Conservation (phyloP, 371 early-diverging fungal genomes). For the Dentiscutata heterogama region DNA sequence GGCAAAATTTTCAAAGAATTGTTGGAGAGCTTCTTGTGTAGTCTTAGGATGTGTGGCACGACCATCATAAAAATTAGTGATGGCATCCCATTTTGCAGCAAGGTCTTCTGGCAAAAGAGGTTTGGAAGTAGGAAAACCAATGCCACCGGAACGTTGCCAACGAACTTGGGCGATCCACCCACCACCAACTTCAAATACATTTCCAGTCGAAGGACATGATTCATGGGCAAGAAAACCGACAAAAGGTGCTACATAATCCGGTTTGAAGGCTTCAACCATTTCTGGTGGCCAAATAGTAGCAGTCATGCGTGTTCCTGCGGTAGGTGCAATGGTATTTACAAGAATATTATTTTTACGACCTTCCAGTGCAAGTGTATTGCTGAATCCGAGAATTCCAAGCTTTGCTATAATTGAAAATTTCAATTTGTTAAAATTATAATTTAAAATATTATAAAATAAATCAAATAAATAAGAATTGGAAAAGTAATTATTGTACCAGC, state of each 20-base stretch:
- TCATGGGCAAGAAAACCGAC: slow-evolving; percentile 95
- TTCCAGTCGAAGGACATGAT: slow-evolving; percentile 83
- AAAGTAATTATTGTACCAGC: slow-evolving; percentile 54
- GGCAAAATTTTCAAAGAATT: slow-evolving; percentile 84
- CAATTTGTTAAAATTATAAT: background rate
- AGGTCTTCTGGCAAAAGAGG: slow-evolving; percentile 88
- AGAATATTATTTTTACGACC: slow-evolving; percentile 94
- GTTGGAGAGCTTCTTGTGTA: slow-evolving; percentile 85
- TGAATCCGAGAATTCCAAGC: slow-evolving; percentile 92
- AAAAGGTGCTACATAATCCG: slow-evolving; percentile 96
- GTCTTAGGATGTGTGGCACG: slow-evolving; percentile 85
- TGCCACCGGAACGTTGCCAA: slow-evolving; percentile 93
- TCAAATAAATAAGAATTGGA: background rate
- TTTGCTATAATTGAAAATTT: slow-evolving; percentile 65
- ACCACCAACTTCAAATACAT: slow-evolving; percentile 93
- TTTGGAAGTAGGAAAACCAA: slow-evolving; percentile 90
- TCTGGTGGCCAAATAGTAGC: slow-evolving; percentile 97
- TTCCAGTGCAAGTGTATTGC: slow-evolving; percentile 92
- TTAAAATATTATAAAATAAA: background rate
- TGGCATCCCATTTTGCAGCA: slow-evolving; percentile 73
- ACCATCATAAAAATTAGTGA: slow-evolving; percentile 94
- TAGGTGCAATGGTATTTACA: slow-evolving; percentile 96
- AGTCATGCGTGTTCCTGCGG: slow-evolving; percentile 98
- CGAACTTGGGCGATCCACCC: slow-evolving; percentile 93
- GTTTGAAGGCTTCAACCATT: slow-evolving; percentile 90